These are phyloP conservation scores for Calycina herbarum DNA, from an alignment of 2,329 filamentous ascomycete species.

Conservation along the genomic window DNA sequence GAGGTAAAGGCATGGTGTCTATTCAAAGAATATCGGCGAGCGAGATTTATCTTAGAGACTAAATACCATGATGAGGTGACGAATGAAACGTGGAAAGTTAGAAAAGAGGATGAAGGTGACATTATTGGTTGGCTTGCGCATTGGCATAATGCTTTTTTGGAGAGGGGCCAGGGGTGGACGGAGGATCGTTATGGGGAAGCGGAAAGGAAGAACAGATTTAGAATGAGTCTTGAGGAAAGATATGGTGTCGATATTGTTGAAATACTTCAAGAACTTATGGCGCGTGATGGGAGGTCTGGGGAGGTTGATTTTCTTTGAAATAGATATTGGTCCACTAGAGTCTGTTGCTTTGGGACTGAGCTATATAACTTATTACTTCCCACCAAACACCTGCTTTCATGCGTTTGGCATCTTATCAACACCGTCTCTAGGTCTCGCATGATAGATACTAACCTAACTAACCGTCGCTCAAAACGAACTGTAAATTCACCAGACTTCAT, in stretches of 20 bases:
- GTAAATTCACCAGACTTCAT: neutral
- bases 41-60: neutral
- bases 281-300: neutral
- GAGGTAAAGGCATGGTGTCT: neutral
- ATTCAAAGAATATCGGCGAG: neutral
- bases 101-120: conserved; percentile 1
- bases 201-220: neutral
- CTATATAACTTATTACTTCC: neutral
- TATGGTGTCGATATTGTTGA: neutral
- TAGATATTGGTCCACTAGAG: neutral
- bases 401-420: neutral
- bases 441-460: neutral
- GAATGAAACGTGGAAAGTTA: neutral
- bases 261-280: neutral
- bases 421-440: neutral
- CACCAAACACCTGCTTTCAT: neutral
- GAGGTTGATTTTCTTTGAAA: neutral
- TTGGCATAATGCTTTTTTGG: neutral
- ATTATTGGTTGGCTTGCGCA: neutral
- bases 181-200: neutral
- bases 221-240: neutral
- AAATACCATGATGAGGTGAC: neutral
- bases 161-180: neutral
- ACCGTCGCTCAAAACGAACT: neutral
- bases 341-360: neutral